Base-by-base conservation (phyloP, 2,329 filamentous ascomycete species). In the Phyllosticta capitalensis region DNA sequence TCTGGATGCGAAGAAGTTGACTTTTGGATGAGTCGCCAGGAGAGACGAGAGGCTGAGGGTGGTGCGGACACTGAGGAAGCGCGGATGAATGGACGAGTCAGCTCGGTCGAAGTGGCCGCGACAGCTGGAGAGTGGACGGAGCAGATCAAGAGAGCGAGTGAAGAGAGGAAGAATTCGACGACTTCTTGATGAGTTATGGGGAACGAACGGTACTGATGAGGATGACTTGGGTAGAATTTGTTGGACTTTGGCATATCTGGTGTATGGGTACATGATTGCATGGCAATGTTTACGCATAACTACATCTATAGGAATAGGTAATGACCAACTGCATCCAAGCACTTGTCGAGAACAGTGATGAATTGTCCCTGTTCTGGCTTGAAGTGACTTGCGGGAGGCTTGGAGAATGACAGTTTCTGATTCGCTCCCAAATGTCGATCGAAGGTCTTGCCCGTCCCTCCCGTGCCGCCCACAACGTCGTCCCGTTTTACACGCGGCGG, bases 1-100 rank as follows among this genome's bases (percentile, higher is more conserved):
- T 77, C 72, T 53, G 84, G 84, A 0, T 90, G 87, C 64, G 83
- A 84, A 64, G 73, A 76, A 1, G 62, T 74, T 17, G 55, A 63
- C 4, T 72, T 69, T 26, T 72, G 71, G 52, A 48, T 63, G 9
- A 60, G 63, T 22, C 64, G 60, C 19, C 49, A 62, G 7, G 24
- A 28, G 9, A 21, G 56, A 1, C 9, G 2, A 2, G 45, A 51
- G 26, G 17, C 28, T 24, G 51, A 59, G 10, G 52, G 26, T 9
- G 56, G 49, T 17, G 26, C 64, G 21, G 48, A 33, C 20, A 26
- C 45, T 21, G 6, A 54, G 1, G 51, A n/a, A 7, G 38, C 14
- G 14, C 30, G 4, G 52, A 48, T 62, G 65, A 21, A 65, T 67
- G 45, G 64, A 17, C 22, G 3, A 5, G 33, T 17, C 48, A 45